Base-by-base conservation (phyloP, 148 eudicot species). In the Simmondsia chinensis region DNA sequence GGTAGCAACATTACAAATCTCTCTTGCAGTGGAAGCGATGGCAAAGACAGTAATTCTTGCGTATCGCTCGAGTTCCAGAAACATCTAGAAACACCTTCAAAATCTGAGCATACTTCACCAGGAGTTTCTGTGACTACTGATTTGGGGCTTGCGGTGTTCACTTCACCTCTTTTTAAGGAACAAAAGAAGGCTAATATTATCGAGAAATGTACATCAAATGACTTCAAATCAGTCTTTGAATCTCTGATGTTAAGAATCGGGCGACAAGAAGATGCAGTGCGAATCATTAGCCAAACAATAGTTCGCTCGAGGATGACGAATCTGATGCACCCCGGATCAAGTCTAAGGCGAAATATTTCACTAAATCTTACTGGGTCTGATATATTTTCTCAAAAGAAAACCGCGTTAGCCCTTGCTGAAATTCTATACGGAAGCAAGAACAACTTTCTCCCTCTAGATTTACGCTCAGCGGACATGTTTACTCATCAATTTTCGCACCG, bases 181-280 rank as follows among this genome's bases (percentile, higher is more conserved):
- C 38, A 28, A 24, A 65, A 43, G 61, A 60, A 69, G 46, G 46
- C 17, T 14, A 43, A 50, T 35, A 30, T 29, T 20, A 2, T 38
- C 9, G 34, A 49, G 3, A 38, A 47, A 8, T 26, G 30, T 43
- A 61, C 54, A 39, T 49, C 6, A 2, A 40, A 48, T 23, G 80
- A 80, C 59, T 67, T 59, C 37, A 80, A 83, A 69, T 21, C 39
- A n/a, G 54, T 83, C 7, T 73, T 74, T 48, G 41, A 43, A 34
- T 60, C 77, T 43, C 77, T 87, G 26, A 60, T 52, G 32, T 64
- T 46, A 46, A 73, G 45, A 45, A 64, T 83, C 39, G 66, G 81
- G 19, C 43, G 80, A 30, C 97, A 80, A 69, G 73, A 67, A 44
- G 80, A 80, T 24, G 86, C 83, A 44, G 51, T 83, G n/a, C 57